phyloP scores from a whole-genome alignment of 768 basidiomycete genomes.

The Gloeopeniophorella convolvens region DNA sequence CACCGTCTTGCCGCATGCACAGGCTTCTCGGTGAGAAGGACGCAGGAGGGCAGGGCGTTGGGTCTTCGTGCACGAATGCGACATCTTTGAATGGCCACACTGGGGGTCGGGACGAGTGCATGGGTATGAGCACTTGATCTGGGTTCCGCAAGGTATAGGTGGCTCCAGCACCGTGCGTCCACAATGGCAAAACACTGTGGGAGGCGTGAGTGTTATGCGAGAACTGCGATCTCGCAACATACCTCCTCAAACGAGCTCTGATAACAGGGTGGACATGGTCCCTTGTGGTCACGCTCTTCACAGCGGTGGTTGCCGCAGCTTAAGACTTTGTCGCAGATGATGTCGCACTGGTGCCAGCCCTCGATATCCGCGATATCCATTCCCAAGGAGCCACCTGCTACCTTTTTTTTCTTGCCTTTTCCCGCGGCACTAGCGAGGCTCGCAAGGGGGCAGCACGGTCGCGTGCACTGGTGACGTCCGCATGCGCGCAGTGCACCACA shows the following conservation, averaged over 20 bases:
- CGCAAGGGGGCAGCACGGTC: constrained; percentile 87
- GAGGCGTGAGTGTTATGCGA: neutral
- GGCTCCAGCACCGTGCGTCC: constrained; percentile 84
- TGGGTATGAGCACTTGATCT: constrained; percentile 70
- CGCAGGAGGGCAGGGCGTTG: constrained; percentile 78
- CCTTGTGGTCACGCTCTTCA: constrained; percentile 74
- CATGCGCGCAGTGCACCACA: constrained; percentile 78
- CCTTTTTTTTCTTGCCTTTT: constrained; percentile 57
- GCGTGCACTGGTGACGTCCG: constrained; percentile 78
- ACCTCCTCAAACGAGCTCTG: constrained; percentile 92
- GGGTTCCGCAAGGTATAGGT: constrained; percentile 82
- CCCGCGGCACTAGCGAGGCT: constrained; percentile 42
- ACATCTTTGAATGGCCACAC: constrained; percentile 77
- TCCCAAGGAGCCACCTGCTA: constrained; percentile 25
- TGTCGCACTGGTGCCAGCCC: constrained; percentile 78
- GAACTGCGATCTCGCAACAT: constrained; percentile 18
- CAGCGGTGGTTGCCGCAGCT: constrained; percentile 77
- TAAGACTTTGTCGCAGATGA: constrained; percentile 68
- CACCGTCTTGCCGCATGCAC: constrained; percentile 84
- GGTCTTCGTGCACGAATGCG: constrained; percentile 81
- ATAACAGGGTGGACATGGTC: constrained; percentile 76
- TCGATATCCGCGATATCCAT: constrained; percentile 51
- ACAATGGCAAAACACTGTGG: constrained; percentile 71
- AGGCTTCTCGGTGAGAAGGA: constrained; percentile 72
- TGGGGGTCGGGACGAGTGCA: constrained; percentile 63